These are phyloP conservation scores for Pichia sp. DNA, from an alignment of 1,139 yeast genomes.

Conservation along the genomic window DNA sequence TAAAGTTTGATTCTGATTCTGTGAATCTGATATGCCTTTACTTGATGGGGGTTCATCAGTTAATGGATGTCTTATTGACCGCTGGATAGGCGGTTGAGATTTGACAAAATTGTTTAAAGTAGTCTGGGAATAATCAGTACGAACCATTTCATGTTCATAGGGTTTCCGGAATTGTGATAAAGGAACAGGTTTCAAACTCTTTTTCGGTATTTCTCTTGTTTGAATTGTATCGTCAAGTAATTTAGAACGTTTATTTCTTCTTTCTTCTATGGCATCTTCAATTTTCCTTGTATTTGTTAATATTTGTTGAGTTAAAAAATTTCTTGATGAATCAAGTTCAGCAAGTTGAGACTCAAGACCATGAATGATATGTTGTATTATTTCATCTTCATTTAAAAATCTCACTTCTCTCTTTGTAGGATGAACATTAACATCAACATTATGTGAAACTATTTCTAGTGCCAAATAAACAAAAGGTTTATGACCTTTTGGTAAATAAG, in stretches of 20 bases:
- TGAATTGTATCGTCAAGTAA: background rate
- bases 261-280: conserved; percentile 11
- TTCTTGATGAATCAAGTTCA: conserved; percentile 60
- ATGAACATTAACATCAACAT: conserved; percentile 88
- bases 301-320: conserved; percentile 59
- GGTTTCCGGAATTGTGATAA: conserved; percentile 27
- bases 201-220: conserved; percentile 5
- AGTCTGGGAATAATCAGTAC: conserved; percentile 68
- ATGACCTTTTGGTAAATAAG: conserved; percentile 72
- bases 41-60: too few relatives aligned
- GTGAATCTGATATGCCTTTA: too few relatives aligned
- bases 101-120: conserved; percentile 28
- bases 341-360: conserved; percentile 45
- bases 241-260: conserved; percentile 8
- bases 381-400: conserved; percentile 80
- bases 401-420: conserved; percentile 94
- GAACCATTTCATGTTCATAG: conserved; percentile 58
- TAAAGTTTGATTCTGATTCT: background rate
- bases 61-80: background rate
- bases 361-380: conserved; percentile 52
- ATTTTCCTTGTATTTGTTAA: conserved; percentile 24
- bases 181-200: conserved; percentile 13
- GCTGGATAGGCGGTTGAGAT: conserved; percentile 2
- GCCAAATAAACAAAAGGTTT: conserved; percentile 74
- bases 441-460: conserved; percentile 54